Evolutionary conservation across 805 yeast species (phyloP).

Genomic region (Sugiyamaella americana): DNA sequence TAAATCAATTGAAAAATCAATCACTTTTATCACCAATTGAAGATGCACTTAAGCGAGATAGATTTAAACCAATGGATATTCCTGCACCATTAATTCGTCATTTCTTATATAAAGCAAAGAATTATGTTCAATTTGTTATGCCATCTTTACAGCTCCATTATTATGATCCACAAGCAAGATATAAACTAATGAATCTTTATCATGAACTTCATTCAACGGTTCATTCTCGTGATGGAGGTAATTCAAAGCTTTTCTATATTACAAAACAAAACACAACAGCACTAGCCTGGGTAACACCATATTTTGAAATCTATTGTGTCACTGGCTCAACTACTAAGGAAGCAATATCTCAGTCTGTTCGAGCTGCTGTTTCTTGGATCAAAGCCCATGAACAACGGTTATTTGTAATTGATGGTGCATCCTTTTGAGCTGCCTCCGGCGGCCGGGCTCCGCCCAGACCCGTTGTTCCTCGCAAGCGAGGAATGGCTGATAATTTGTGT

Average conservation of each 20-base stretch:
- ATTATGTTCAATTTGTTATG: slow-evolving; percentile 58
- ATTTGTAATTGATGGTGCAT: slow-evolving; percentile 70
- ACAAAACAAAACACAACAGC: slow-evolving; percentile 31
- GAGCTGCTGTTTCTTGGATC: slow-evolving; percentile 70
- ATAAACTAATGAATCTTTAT: slow-evolving; percentile 25
- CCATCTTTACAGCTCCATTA: slow-evolving; percentile 37
- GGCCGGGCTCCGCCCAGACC: no score
- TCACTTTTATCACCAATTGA: slow-evolving; percentile 34
- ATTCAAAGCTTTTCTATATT: slow-evolving; percentile 25
- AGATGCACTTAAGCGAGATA: slow-evolving; percentile 34
- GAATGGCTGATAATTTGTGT: no score
- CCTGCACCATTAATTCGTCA: slow-evolving; percentile 60
- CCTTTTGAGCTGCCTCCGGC: no score
- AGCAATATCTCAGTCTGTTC: slow-evolving; percentile 54
- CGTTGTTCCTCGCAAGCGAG: no score
- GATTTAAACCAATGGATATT: slow-evolving; percentile 44
- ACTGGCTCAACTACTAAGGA: slow-evolving; percentile 57
- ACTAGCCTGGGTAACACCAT: slow-evolving; percentile 50
- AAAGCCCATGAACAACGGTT: slow-evolving; percentile 60
- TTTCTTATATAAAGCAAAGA: slow-evolving; percentile 71
- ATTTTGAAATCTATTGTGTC: slow-evolving; percentile 57
- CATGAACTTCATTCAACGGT: slow-evolving; percentile 36
- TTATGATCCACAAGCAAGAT: slow-evolving; percentile 23
- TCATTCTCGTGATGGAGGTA: slow-evolving; percentile 23
- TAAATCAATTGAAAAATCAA: slow-evolving; percentile 36